These are phyloP conservation scores for Ordospora colligata DNA, from an alignment of 371 early-diverging fungal species.

Conservation along the genomic window DNA sequence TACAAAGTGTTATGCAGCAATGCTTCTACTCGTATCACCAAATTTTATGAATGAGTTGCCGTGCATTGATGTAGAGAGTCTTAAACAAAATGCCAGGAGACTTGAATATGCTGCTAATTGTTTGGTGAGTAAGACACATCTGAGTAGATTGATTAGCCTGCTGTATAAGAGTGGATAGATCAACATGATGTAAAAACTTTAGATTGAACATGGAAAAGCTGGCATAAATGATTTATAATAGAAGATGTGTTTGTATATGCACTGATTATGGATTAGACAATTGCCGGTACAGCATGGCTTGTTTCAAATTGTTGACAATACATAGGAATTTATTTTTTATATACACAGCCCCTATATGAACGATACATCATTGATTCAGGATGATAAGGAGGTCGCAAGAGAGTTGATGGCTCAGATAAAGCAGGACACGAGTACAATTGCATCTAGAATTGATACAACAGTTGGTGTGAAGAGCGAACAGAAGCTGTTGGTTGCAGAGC, in stretches of 20 bases:
- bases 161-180: no score
- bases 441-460: conserved; percentile 1
- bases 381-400: conserved; percentile 39
- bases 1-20: not conserved
- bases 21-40: not conserved
- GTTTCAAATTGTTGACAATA: no score
- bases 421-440: conserved; percentile 19
- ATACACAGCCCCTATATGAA: conserved; percentile 3
- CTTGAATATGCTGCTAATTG: not conserved
- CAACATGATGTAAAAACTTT: no score
- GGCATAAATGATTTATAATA: no score
- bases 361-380: conserved; percentile 5
- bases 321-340: conserved; percentile 1
- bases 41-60: not conserved
- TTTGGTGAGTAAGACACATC: no score
- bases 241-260: no score
- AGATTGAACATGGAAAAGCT: no score
- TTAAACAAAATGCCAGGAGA: not conserved
- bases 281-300: no score
- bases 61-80: not conserved
- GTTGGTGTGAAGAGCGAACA: not conserved
- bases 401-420: conserved; percentile 36
- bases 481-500: conserved; percentile 11
- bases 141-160: no score
- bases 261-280: no score